Base-by-base conservation (phyloP, 78 protist genomes). In the Dictyostelium intermedium region DNA sequence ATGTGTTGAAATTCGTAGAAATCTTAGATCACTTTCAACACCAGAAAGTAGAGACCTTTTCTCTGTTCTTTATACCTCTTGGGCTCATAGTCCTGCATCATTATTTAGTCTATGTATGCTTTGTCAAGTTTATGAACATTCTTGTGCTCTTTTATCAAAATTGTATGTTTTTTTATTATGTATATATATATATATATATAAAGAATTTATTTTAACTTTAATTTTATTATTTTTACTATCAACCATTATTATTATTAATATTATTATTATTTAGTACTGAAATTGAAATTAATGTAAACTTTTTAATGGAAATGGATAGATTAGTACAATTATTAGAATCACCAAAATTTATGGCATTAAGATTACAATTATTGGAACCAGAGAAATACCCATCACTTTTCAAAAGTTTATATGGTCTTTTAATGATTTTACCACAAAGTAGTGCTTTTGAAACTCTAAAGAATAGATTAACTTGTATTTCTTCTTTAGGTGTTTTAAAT, bases 371-470 rank as follows among this genome's bases (percentile, higher is more conserved):
- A 23, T 86, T 96, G 34, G 92, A 91, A 70, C 96, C 95, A 66
- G 91, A 91, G 37, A 82, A 82, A 80, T 66, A 98, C 61, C 98
- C 99, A 18, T 84, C 74, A 84, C 87, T 99, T 13, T 37, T 98
- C 74, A 96, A 97, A 87, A 18, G 92, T 18, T 93, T 99, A 1
- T 98, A 97, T 63, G 99, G 99, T 32, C 4, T 99, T 25, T 92
- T 99, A 41, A 99, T 99, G 99, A 97, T 99, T 2, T 97, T 99
- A 23, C 99, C 99, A 37, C 99, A 99, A 91, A 69, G 92, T 30
- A 50, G 98, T 1, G 98, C 99, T 11, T 98, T 91, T 91, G 91
- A 92, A 84, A 82, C 93, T 23, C 50, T 96, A 45, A 96, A 96
- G 32, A 84, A 80, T 72, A 14, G 97, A 25, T 84, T 96, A 37